Evolutionary conservation across 164 flowering plant genomes (phyloP), one percentile per base, ranked within the genome.

Genomic region (Chloranthus sessilifolius): DNA sequence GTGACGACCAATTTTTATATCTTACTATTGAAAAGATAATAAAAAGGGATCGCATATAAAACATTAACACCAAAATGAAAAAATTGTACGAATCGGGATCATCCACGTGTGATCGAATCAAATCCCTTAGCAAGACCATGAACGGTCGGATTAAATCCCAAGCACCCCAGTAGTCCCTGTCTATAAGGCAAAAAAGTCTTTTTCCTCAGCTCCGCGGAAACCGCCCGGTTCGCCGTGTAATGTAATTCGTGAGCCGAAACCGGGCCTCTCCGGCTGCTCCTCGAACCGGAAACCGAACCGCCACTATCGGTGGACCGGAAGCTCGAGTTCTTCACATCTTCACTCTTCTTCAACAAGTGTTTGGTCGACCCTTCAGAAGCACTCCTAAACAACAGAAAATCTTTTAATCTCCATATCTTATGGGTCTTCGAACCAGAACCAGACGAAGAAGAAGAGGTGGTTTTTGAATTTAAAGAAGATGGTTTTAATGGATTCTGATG

Each of bases 331-430:
- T 68, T 77, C 3, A 24, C 34, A 16, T 70, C 80, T 1, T 82
- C 80, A 0, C 17, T n/a, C 23, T 64, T 54, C 20, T 50, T 71
- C 21, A 85, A 47, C 0, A 83, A 79, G 42, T 92, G 85, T 55
- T 74, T 88, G 14, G 72, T 86, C 0, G 14, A 15, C 6, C 99
- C 99, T 53, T 89, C 99, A 2, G 99, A 94, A 33, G 95, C 95
- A 55, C 96, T 89, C 23, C 97, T 65, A 50, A 94, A 89, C 66
- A 94, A 60, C 14, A 92, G 53, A 8, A 87, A 69, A 42, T 89
- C 97, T 61, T 53, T 86, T 26, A 89, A 35, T 8, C 73, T 82
- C 99, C 99, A 92, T 59, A 74, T 82, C 47, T 53, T 76, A 22
- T 47, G 57, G 2, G 66, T 50, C 31, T 14, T 51, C 9, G 67